Evolutionary conservation across 768 basidiomycete genomes (phyloP).

Genomic region (Russula foetens): DNA sequence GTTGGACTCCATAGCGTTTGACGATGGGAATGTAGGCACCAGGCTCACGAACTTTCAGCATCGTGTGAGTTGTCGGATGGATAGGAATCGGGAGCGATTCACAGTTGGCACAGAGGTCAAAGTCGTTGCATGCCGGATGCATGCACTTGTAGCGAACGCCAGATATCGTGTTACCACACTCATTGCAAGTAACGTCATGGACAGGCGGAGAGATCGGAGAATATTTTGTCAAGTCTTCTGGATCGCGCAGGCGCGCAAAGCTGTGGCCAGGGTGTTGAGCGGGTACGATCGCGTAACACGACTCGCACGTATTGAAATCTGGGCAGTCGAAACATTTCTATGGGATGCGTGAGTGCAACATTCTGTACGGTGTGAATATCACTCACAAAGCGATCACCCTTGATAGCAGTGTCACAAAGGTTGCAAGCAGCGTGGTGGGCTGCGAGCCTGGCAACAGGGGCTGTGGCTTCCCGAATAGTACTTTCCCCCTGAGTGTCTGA

Average conservation of each 20-base stretch:
- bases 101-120: conserved; percentile 71
- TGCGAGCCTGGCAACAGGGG: conserved; percentile 22
- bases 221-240: conserved; percentile 45
- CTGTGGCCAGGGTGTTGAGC: conserved; percentile 73
- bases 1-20: conserved; percentile 24
- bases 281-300: conserved; percentile 62
- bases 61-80: conserved; percentile 61
- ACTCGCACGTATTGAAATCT: conserved; percentile 72
- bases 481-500: not conserved
- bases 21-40: conserved; percentile 41
- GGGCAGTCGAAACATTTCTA: conserved; percentile 78
- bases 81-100: conserved; percentile 73
- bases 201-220: not conserved
- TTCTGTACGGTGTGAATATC: not conserved
- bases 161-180: conserved; percentile 45
- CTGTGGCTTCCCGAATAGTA: not conserved
- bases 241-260: conserved; percentile 54
- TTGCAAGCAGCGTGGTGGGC: conserved; percentile 66
- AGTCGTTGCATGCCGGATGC: conserved; percentile 69
- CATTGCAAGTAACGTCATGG: conserved; percentile 58
- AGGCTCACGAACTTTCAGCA: conserved; percentile 62
- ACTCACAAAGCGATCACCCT: conserved; percentile 66
- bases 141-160: conserved; percentile 83
- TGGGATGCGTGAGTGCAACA: not conserved
- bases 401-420: conserved; percentile 63